phyloP scores from a whole-genome alignment of 306 rosid species.

The Cyamopsis tetragonoloba region DNA sequence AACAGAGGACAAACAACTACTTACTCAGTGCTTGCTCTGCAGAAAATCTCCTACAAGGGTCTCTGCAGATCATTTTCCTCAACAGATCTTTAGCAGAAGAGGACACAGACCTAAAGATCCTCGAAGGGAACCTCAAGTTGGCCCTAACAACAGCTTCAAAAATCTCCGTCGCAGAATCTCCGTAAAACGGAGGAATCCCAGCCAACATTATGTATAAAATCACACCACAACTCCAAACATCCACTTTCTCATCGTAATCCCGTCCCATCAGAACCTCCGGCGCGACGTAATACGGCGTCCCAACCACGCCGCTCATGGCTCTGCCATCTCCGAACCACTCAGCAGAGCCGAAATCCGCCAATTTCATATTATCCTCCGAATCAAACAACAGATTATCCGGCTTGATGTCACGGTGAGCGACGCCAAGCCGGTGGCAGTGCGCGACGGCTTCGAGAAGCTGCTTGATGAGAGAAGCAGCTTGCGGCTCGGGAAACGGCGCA shows the following conservation, averaged over 20 bases:
- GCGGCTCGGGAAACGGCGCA: slow-evolving; percentile 32
- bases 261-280: slow-evolving; percentile 80
- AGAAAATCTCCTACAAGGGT: slow-evolving; percentile 57
- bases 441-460: slow-evolving; percentile 53
- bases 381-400: slow-evolving; percentile 72
- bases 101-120: slow-evolving; percentile 64
- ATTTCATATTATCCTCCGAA: slow-evolving; percentile 41
- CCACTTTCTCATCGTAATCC: slow-evolving; percentile 64
- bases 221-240: slow-evolving; percentile 85
- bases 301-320: slow-evolving; percentile 59
- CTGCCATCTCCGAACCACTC: slow-evolving; percentile 62
- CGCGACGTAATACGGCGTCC: slow-evolving; percentile 89
- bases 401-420: slow-evolving; percentile 75
- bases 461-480: slow-evolving; percentile 42
- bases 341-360: slow-evolving; percentile 87
- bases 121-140: slow-evolving; percentile 71
- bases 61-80: slow-evolving; percentile 78
- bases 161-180: slow-evolving; percentile 61
- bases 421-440: slow-evolving; percentile 70
- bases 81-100: slow-evolving; percentile 76
- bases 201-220: slow-evolving; percentile 70
- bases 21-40: slow-evolving; percentile 82
- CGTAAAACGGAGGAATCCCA: slow-evolving; percentile 81
- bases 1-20: too few relatives aligned
- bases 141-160: slow-evolving; percentile 74